Base-by-base conservation (phyloP, 139 green algal genomes). In the Spirogloea muscicola region DNA sequence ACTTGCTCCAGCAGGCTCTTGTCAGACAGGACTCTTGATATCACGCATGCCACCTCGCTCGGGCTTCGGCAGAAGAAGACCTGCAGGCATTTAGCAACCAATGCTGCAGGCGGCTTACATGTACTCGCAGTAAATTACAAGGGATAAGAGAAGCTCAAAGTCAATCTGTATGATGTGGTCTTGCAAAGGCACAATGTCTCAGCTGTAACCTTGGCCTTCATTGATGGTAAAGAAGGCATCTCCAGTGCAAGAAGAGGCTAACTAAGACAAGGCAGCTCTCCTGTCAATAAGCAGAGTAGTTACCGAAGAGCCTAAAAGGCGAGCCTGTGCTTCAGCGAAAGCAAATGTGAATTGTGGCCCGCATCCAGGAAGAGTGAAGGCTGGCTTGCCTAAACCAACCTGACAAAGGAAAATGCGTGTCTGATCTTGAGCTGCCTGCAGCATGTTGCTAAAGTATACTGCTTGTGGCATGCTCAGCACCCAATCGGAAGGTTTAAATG, bases 311-410 rank as follows among this genome's bases (percentile, higher is more conserved):
- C 74, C 74, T 27, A 82, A 68, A n/a, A 82, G 74, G 6, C 75
- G 75, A 3, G 69, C 42, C 67, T 82, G 75, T 2, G 75, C 75
- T 46, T 82, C 75, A 21, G 75, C 75, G 46, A 82, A 82, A 3
- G 18, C 57, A 27, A 41, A 40, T 2, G 49, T 82, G 52, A 82
- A 82, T 55, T 82, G 75, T 3, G 75, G 75, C 18, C 75, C 75
- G 2, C n/a, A 21, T 7, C 75, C 75, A 2, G 75, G 52, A 31
- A 82, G 18, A n/a, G 51, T 81, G 68, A 82, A 80, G 29, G 38
- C 75, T n/a, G 75, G 75, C 75, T 80, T 80, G 36, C 75, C 75
- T 33, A 80, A 60, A 18, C 75, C 75, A 10, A 82, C 73, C 73
- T 80, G 72, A 42, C 31, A 38, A 42, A 29, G 57, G 33, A 38